Evolutionary conservation across 306 rosid species (phyloP), one percentile per base, ranked within the genome.

Genomic region (Sesbania bispinosa): DNA sequence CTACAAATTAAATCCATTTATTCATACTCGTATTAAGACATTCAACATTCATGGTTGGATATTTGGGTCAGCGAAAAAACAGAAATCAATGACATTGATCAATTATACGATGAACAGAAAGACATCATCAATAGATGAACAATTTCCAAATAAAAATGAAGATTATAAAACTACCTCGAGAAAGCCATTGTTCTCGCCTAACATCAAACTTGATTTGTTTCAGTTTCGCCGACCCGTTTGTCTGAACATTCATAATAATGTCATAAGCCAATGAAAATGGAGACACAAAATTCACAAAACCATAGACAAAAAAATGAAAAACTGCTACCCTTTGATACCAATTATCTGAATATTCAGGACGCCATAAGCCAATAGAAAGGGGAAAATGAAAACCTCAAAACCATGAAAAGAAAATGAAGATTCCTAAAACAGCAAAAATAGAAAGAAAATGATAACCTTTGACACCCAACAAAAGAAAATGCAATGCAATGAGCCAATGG

Each of bases 131-230:
- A 32, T 52, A 58, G 20, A 46, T 15, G 36, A 67, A 53, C 4
- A 38, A 48, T n/a, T 47, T 51, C 11, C 0, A 19, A 0, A 38
- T 14, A 46, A 50, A 46, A 60, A 32, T 43, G 63, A 27, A 76
- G 48, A 71, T 36, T 36, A 64, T 8, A 58, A 16, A 33, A 11
- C 47, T 62, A 87, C 92, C 87, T 77, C 81, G 80, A 63, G 89
- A 84, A 68, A 87, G 92, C 87, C 89, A 87, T 76, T 87, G 92
- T 38, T 87, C 87, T 2, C 87, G 88, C 67, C 89, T 79, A 82
- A 84, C 92, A 39, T 87, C 92, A 79, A 84, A 84, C 84, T 87
- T 87, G 70, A 81, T 80, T 79, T 82, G 92, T 84, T 84, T 87
- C 89, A 87, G 43, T 82, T 84, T 87, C 6, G 87, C 89, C 21